These are phyloP conservation scores for Colletotrichum paranaense DNA, from an alignment of 2,329 filamentous ascomycete species.

Conservation along the genomic window DNA sequence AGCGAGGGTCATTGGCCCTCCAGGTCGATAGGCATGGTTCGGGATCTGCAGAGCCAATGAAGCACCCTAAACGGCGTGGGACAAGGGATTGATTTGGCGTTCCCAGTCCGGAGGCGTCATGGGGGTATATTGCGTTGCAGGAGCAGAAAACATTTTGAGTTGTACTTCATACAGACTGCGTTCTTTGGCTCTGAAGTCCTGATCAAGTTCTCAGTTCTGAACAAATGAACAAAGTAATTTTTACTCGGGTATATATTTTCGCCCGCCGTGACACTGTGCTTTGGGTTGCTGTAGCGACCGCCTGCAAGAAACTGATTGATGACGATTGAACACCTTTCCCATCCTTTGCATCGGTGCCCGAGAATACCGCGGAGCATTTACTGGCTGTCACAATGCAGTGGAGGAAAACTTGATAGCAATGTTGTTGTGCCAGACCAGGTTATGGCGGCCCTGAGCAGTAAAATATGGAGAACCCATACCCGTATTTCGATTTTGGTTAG, in stretches of 20 bases:
- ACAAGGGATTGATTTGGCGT: neutral
- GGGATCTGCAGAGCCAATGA: neutral
- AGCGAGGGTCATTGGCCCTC: neutral
- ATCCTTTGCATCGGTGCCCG: neutral
- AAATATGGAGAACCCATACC: neutral
- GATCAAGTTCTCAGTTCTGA: neutral
- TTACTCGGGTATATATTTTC: neutral
- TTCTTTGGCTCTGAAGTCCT: neutral
- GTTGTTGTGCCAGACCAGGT: neutral
- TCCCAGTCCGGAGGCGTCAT: neutral
- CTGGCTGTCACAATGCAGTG: neutral
- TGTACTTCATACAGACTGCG: too few species aligned
- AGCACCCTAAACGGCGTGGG: neutral
- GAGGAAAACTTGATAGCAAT: neutral
- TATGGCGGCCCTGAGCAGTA: neutral
- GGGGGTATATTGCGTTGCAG: neutral
- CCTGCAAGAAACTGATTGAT: neutral
- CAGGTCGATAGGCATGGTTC: neutral
- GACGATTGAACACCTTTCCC: neutral
- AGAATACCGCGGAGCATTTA: conserved; percentile 1
- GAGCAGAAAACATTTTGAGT: neutral
- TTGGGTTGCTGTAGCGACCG: neutral
- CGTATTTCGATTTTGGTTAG: neutral
- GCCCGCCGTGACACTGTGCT: too few species aligned
- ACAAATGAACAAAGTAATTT: neutral